These are phyloP conservation scores for Debaryomycetaceae sp. DNA, from an alignment of 1,139 yeast genomes.

Conservation along the genomic window DNA sequence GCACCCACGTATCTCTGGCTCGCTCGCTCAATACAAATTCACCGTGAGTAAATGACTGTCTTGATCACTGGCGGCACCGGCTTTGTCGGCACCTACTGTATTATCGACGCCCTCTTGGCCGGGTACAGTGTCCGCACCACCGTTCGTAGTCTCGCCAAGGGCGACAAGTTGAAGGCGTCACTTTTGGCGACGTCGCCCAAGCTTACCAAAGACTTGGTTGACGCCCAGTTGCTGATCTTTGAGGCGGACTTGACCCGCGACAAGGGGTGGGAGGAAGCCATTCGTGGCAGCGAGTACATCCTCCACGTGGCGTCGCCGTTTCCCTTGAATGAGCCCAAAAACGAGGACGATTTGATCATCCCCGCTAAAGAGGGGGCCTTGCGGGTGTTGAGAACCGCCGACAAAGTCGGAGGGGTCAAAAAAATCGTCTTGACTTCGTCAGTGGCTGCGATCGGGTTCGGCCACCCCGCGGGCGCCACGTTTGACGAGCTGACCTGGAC, in stretches of 20 bases:
- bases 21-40: too few relatives aligned
- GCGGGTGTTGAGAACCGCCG: slow-evolving; percentile 25
- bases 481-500: slow-evolving; percentile 8
- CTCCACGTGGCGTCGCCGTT: slow-evolving; percentile 15
- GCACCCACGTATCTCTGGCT: too few relatives aligned
- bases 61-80: slow-evolving; percentile 14
- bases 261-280: slow-evolving; percentile 15
- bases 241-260: slow-evolving; percentile 14
- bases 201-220: slow-evolving; percentile 4
- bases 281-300: slow-evolving; percentile 13
- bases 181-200: slow-evolving; percentile 2
- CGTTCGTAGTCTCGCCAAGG: slow-evolving; percentile 8
- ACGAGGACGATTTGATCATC: slow-evolving; percentile 19
- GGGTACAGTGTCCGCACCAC: slow-evolving; percentile 12
- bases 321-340: slow-evolving; percentile 8
- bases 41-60: slow-evolving; percentile 6
- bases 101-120: slow-evolving; percentile 8
- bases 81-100: slow-evolving; percentile 10
- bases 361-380: slow-evolving; percentile 35
- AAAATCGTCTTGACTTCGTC: slow-evolving; percentile 55
- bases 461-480: slow-evolving; percentile 5
- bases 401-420: slow-evolving; percentile 43
- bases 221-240: slow-evolving; percentile 4
- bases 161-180: slow-evolving; percentile 6
- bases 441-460: slow-evolving; percentile 37